Evolutionary conservation across 202 grass and related monocot genomes (phyloP).

Genomic region (Bolboschoenoplectus hybrid): DNA sequence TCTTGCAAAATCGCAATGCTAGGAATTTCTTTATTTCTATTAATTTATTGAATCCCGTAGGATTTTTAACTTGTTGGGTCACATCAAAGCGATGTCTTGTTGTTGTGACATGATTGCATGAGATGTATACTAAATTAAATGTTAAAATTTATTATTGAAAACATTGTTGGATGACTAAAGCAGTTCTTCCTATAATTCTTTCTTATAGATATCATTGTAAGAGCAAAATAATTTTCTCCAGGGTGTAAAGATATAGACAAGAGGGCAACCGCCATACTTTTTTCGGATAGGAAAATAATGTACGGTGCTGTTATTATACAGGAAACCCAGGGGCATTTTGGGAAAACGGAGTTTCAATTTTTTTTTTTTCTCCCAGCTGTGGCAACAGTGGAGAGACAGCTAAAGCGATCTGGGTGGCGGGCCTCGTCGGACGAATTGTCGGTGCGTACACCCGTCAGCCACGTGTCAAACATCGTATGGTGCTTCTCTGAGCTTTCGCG

Average conservation of each 20-base stretch:
- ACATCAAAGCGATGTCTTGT: not conserved
- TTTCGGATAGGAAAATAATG: not conserved
- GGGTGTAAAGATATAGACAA: not conserved
- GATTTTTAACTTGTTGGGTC: not conserved
- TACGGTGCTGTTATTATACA: not conserved
- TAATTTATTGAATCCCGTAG: not conserved
- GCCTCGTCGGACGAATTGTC: not conserved
- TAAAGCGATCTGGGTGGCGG: slow-evolving; percentile 26
- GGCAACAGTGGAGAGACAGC: slow-evolving; percentile 35
- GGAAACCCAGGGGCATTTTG: not conserved
- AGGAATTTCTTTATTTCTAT: not conserved
- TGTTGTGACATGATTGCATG: not conserved
- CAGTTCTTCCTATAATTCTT: too few species aligned
- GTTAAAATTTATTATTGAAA: not conserved
- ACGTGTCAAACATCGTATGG: not conserved
- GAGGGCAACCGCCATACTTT: not conserved
- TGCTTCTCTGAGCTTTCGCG: not conserved
- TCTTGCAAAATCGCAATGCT: not conserved
- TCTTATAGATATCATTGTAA: not conserved
- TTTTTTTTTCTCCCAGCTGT: not conserved
- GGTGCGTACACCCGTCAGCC: not conserved
- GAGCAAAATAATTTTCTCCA: not conserved
- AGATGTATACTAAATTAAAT: not conserved
- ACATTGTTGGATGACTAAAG: too few species aligned
- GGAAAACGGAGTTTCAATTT: not conserved